Base-by-base conservation (phyloP, 768 basidiomycete genomes). In the Tylopilus felleus region DNA sequence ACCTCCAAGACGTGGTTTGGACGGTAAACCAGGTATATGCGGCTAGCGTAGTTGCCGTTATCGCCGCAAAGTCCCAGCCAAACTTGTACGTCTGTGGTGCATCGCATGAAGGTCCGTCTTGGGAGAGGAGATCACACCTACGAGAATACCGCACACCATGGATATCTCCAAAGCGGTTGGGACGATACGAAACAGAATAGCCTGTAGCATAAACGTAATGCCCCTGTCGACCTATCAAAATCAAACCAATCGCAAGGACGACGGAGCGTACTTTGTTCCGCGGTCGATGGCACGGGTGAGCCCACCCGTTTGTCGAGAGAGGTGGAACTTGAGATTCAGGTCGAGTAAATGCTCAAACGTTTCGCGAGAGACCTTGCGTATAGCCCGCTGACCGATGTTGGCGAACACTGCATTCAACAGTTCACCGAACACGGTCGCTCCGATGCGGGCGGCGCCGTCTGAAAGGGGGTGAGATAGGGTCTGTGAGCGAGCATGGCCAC, bases 11-110 rank as follows among this genome's bases (percentile, higher is more conserved):
- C 1, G 97, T 99, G 1, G 97, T 98, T 45, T 85, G 82, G 31
- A 99, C 85, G 1, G 97, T 99, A 67, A 96, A 99, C 94, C 94
- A 98, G 0, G 93, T 90, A 67, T 99, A 99, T 4, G 88, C 83
- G 3, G 80, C 88, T 78, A 99, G 84, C 0, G 96, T 91, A 1
- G 81, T 70, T 1, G 83, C 78, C 0, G 95, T 98, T 42, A 98
- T 84, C 2, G 89, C 92, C 5, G 97, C 96, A 71, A 95, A 99
- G 67, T 97, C 88, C 88, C 89, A 93, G 9, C 97, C 97, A 64
- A 97, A 99, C 67, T 98, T 96, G 65, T 91, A 98, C 2, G 93
- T 95, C 94, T 97, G 21, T 16, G 28, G 48, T 29, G 49, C 9
- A 27, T 47, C 57, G 39, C 52, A 29, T 19, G 48, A 36, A 46